These are phyloP conservation scores for Coemansia aciculifera DNA, from an alignment of 192 early-diverging fungal genomes.

Conservation along the genomic window DNA sequence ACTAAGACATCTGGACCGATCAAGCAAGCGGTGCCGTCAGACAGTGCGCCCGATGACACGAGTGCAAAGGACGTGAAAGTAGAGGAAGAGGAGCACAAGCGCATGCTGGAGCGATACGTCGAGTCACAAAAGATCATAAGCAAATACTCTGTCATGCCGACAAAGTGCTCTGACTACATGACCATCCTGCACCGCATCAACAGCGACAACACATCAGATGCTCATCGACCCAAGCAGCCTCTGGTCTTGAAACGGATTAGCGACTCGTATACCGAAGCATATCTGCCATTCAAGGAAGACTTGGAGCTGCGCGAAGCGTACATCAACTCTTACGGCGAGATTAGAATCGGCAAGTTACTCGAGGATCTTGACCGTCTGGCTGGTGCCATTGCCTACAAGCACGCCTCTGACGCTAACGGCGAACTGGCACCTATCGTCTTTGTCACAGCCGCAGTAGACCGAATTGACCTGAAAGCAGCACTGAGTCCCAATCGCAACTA, in stretches of 20 bases:
- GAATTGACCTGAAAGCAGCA: conserved; percentile 73
- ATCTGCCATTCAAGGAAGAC: conserved; percentile 75
- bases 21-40: conserved; percentile 13
- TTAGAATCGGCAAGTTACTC: conserved; percentile 81
- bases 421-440: conserved; percentile 65
- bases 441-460: conserved; percentile 86
- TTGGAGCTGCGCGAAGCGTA: conserved; percentile 78
- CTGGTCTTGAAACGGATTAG: conserved; percentile 63
- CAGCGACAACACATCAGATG: conserved; percentile 33
- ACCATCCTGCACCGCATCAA: conserved; percentile 46
- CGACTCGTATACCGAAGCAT: conserved; percentile 75
- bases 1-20: conserved; percentile 12
- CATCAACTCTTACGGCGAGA: conserved; percentile 69
- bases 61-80: conserved; percentile 22
- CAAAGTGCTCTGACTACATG: conserved; percentile 52
- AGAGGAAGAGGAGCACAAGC: conserved; percentile 48
- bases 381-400: conserved; percentile 76
- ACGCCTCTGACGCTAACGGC: conserved; percentile 61
- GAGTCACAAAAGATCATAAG: conserved; percentile 49
- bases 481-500: conserved; percentile 69
- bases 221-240: conserved; percentile 35
- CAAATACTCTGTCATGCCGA: conserved; percentile 54
- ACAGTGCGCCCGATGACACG: conserved; percentile 5
- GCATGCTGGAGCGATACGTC: conserved; percentile 44
- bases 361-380: conserved; percentile 87